Evolutionary conservation across 805 yeast genomes (phyloP).

Genomic region (Debaryomyces castellii): DNA sequence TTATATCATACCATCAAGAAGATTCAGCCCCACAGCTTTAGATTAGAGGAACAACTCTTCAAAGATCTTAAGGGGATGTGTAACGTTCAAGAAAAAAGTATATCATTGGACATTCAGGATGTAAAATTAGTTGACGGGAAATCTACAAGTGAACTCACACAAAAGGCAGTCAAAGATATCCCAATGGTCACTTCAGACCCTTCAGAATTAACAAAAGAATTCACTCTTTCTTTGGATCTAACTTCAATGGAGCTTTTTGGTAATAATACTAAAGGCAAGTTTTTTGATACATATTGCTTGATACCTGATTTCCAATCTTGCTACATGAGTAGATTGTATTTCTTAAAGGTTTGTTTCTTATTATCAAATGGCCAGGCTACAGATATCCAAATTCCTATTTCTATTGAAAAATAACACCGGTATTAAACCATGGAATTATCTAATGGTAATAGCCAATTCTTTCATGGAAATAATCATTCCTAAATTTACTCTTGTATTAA

Average conservation of each 20-base stretch:
- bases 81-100: conserved; percentile 21
- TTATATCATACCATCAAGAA: conserved; percentile 15
- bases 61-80: conserved; percentile 31
- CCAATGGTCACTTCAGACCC: conserved; percentile 8
- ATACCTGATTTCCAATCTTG: conserved; percentile 42
- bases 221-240: conserved; percentile 15
- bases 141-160: no score
- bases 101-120: conserved; percentile 22
- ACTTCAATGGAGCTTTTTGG: conserved; percentile 4
- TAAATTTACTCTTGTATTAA: no score
- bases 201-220: conserved; percentile 8
- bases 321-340: conserved; percentile 30
- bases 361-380: conserved; percentile 20
- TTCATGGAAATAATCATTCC: no score
- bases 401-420: conserved; percentile 23
- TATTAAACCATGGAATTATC: no score
- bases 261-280: background rate
- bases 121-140: conserved; percentile 2
- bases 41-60: conserved; percentile 26
- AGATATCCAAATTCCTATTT: conserved; percentile 30
- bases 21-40: conserved; percentile 24
- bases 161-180: conserved; percentile 2
- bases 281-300: conserved; percentile 25
- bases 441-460: no score
- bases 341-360: conserved; percentile 19